Evolutionary conservation across 2,329 filamentous ascomycete genomes (phyloP).

Genomic region (Basipetospora chlamydospora): DNA sequence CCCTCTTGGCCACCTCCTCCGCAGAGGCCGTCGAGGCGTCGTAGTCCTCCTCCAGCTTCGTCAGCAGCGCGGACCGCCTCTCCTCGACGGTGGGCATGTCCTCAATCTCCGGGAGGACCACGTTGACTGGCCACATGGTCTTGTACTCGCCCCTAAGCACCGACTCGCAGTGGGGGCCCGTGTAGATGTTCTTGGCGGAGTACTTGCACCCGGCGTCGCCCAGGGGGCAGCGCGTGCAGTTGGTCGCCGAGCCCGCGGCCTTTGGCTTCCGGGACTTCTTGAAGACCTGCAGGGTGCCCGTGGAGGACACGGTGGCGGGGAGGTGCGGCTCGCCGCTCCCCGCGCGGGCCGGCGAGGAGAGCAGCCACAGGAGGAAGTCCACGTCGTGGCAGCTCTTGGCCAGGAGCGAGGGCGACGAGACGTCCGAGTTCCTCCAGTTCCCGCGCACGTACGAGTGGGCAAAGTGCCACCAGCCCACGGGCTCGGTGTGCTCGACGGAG

Average conservation of each 20-base stretch:
- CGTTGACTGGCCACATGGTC: constrained; percentile 67
- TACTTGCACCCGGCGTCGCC: constrained; percentile 61
- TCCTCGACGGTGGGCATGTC: constrained; percentile 41
- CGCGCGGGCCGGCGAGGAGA: constrained; percentile 45
- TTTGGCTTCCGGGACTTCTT: constrained; percentile 59
- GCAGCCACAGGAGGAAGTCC: constrained; percentile 80
- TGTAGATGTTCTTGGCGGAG: constrained; percentile 72
- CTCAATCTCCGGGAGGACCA: constrained; percentile 88
- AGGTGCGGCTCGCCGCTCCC: constrained; percentile 46
- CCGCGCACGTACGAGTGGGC: constrained; percentile 80
- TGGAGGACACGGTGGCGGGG: constrained; percentile 60
- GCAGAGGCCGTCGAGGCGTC: constrained; percentile 27
- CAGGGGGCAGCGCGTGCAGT: constrained; percentile 63
- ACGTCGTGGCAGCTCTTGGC: constrained; percentile 97
- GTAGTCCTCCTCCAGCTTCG: constrained; percentile 37
- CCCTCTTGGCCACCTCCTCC: constrained; percentile 32
- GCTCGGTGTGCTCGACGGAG: constrained; percentile 82
- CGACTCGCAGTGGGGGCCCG: constrained; percentile 45
- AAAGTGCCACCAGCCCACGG: constrained; percentile 95
- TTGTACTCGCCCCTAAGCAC: constrained; percentile 44
- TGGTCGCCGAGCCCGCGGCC: constrained; percentile 62
- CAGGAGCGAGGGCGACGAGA: constrained; percentile 64
- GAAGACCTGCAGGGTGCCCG: constrained; percentile 67
- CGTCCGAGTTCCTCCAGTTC: constrained; percentile 78
- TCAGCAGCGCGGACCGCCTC: constrained; percentile 24